These are phyloP conservation scores for Aspergillus incahuasiensis DNA, from an alignment of 495 filamentous ascomycete species.

Conservation along the genomic window DNA sequence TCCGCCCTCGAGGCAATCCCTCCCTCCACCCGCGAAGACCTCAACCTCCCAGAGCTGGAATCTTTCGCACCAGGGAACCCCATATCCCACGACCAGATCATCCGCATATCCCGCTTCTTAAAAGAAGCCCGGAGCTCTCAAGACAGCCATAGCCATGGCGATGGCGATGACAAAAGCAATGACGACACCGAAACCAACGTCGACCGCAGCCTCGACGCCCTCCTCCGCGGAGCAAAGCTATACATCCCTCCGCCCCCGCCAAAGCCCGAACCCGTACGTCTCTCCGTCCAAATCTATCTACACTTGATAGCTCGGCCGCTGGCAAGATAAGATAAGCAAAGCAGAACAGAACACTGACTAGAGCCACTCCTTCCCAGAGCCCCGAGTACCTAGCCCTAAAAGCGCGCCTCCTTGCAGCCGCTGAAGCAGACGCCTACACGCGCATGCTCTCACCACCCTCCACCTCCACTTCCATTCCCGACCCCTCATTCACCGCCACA, in stretches of 20 bases:
- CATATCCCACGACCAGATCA: slow-evolving; percentile 75
- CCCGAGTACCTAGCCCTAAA: slow-evolving; percentile 87
- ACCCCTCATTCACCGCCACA: slow-evolving; percentile 54
- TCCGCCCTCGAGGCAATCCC: slow-evolving; percentile 52
- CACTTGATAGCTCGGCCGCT: too few species aligned
- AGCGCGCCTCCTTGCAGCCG: slow-evolving; percentile 72
- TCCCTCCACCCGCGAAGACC: slow-evolving; percentile 22
- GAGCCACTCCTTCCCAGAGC: slow-evolving; percentile 47
- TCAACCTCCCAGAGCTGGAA: slow-evolving; percentile 25
- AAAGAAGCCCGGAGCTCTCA: slow-evolving; percentile 8
- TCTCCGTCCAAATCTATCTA: too few species aligned
- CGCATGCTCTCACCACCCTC: slow-evolving; percentile 48
- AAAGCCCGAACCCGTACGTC: slow-evolving; percentile 71
- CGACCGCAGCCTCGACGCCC: slow-evolving; percentile 49
- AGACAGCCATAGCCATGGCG: slow-evolving; percentile 1
- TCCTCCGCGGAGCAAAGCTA: slow-evolving; percentile 67
- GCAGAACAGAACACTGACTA: slow-evolving; percentile 15
- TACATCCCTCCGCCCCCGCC: slow-evolving; percentile 73
- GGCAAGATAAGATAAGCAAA: background rate
- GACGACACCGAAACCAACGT: slow-evolving; percentile 1
- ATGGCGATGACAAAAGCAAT: too few species aligned
- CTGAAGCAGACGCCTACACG: slow-evolving; percentile 74
- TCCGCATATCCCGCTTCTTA: slow-evolving; percentile 60
- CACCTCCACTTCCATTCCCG: slow-evolving; percentile 14
- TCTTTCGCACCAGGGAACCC: slow-evolving; percentile 55